These are phyloP conservation scores for Leccinum imitatum DNA, from an alignment of 768 basidiomycete species.

Conservation along the genomic window DNA sequence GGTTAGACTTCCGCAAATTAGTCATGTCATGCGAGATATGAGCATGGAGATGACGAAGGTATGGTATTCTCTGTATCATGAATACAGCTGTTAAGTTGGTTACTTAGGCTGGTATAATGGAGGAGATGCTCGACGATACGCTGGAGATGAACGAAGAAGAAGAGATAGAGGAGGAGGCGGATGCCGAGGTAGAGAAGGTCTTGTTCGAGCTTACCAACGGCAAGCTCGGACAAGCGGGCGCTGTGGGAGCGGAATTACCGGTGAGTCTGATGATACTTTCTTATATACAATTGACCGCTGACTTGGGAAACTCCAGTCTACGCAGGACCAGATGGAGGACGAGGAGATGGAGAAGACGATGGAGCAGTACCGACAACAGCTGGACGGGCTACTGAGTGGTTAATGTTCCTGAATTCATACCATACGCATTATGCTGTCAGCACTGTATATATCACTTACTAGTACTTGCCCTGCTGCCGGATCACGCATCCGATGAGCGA, in stretches of 20 bases:
- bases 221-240: constrained; percentile 85
- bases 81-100: constrained; percentile 6
- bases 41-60: constrained; percentile 99
- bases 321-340: constrained; percentile 66
- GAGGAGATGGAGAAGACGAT: constrained; percentile 85
- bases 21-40: constrained; percentile 94
- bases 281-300: constrained; percentile 4
- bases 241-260: constrained; percentile 69
- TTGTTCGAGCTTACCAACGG: constrained; percentile 94
- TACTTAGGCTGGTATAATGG: constrained; percentile 90
- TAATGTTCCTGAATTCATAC: constrained; percentile 19
- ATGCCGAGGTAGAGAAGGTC: constrained; percentile 96
- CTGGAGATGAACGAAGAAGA: constrained; percentile 92
- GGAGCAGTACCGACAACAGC: constrained; percentile 87
- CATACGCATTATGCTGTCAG: constrained; percentile 5
- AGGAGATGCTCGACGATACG: constrained; percentile 96
- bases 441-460: no score
- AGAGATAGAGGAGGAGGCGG: constrained; percentile 94
- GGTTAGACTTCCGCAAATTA: constrained; percentile 89
- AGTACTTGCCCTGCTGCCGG: no score
- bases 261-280: constrained; percentile 45
- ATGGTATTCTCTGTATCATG: constrained; percentile 14
- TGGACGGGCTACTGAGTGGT: constrained; percentile 78
- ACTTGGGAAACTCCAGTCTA: constrained; percentile 38
- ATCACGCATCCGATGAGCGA: not conserved